A percentile compares a stretch with the other conserved stretches of the same genome.
Evolutionary conservation across 1,284 basidiomycete species (phyloP).

Genomic region (Porogramme epimiltina): DNA sequence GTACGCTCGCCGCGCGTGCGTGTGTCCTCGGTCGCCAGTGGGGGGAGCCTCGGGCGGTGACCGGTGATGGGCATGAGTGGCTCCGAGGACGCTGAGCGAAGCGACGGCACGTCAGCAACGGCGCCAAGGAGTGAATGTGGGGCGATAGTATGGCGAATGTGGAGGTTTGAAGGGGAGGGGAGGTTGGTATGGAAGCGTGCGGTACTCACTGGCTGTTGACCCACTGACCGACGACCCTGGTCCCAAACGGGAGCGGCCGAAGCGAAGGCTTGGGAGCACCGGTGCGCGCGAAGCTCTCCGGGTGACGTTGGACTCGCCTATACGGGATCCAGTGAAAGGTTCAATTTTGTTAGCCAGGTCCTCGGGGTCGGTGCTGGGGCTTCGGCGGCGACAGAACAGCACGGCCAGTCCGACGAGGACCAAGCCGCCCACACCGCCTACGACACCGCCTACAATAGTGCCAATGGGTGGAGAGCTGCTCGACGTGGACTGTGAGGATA

Average conservation of each 20-base stretch:
- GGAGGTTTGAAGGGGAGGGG: background rate
- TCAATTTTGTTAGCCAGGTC: background rate
- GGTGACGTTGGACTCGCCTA: background rate
- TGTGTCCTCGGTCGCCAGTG: background rate
- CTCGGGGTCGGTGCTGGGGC: background rate
- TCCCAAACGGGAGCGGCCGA: constrained; percentile 1
- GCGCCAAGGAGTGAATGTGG: too few species aligned
- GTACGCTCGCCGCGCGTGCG: background rate
- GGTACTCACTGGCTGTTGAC: background rate
- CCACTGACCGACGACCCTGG: background rate
- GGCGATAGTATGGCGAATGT: background rate
- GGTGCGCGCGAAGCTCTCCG: background rate
- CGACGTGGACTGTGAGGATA: background rate
- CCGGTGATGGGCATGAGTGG: background rate
- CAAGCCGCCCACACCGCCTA: constrained; percentile 6
- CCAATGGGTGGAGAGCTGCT: background rate
- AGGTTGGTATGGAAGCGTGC: background rate
- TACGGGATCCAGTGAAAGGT: background rate
- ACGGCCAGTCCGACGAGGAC: background rate
- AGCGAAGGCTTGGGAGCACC: background rate
- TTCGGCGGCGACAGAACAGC: background rate
- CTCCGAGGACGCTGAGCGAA: background rate
- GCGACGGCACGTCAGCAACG: background rate
- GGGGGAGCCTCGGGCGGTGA: background rate
- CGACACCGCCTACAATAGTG: constrained; percentile 8